Evolutionary conservation across 352 stramenopile genomes (phyloP), one percentile per base, ranked within the genome.

Genomic region (Phytophthora aleatoria): DNA sequence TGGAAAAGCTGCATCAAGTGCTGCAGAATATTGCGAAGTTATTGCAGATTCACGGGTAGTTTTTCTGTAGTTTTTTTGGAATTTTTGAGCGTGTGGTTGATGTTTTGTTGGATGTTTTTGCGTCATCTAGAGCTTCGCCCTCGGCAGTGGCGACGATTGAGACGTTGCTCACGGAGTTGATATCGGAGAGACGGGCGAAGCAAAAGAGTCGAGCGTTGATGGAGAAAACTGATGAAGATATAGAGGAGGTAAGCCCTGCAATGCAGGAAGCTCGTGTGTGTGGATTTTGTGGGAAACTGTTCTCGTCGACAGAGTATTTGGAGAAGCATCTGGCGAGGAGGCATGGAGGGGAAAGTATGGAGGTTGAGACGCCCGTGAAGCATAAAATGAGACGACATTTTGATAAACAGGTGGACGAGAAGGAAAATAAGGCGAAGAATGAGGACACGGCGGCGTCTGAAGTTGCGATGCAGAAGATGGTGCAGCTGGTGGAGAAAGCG

Each of bases 1-100:
- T 86, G n/a, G 75, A 91, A 27, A 90, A 91, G 26, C 69, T 93
- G 28, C 82, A 90, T n/a, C 80, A 90, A 50, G 75, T 90, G 64
- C 68, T 93, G 31, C 82, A 91, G 52, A 90, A 77, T 58, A 85
- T 91, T 58, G 79, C 82, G 33, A 90, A 89, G 42, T 57, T 93
- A 27, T 55, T 93, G 57, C 79, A 91, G 55, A 76, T 89, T 35
- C 77, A 90, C 62, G 80, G 84, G 81, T 90, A 64, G 7, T 50
- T 57, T n/a, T 47, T 1, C 15, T 48, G 3, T 58, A 8, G 16
- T 35, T 56, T 64, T 42, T 56, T 27, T 12, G 15, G 3, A 16
- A 11, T 36, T 52, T 59, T 27, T 41, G 8, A 52, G 20, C 13
- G 16, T 13, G 28, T 15, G 45, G 5, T 26, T 35, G 27, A 51